Evolutionary conservation across 1,139 yeast species (phyloP), one percentile per base, ranked within the genome.

Genomic region (Pichia terricola): DNA sequence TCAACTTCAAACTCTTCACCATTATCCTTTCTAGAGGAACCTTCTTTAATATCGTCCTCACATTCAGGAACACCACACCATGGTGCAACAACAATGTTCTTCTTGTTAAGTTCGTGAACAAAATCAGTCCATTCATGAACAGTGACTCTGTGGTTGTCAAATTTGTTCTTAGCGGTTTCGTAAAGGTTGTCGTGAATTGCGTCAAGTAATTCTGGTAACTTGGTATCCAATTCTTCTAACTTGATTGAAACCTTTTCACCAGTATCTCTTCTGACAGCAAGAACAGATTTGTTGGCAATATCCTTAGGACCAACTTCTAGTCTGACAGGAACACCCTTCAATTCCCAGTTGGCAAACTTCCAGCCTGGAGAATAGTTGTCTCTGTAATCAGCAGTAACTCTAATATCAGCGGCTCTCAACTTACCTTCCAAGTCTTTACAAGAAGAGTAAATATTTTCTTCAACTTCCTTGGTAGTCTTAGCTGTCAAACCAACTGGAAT

Each of bases 301-400:
- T 94, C 99, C 68, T 84, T 86, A 57, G 98, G 98, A 56, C 99
- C 99, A 60, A 84, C 77, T 70, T 94, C 99, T 41, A 91, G 63
- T 67, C 98, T 85, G 53, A 91, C 69, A 53, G 98, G 97, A 48
- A 81, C 74, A 72, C 99, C 99, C 72, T 85, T 87, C 63, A 94
- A 79, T 70, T 94, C 99, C 76, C 95, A 84, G 64, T 94, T 95
- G 48, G 96, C 84, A 68, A 89, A 94, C 69, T 91, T 94, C 97
- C 97, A 94, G 53, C 98, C 98, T 53, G 98, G 95, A 45, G 96
- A 82, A 70, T 94, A 91, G 69, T 81, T 86, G 56, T 83, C 95
- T 67, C 96, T 81, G 72, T 80, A 81, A 66, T 94, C 99, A 59
- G 91, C 83, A 47, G 73, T 69, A 38, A 76, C 89, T 65, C 96